Evolutionary conservation across 2,329 filamentous ascomycete species (phyloP).

Genomic region (Fusarium coffeatum): DNA sequence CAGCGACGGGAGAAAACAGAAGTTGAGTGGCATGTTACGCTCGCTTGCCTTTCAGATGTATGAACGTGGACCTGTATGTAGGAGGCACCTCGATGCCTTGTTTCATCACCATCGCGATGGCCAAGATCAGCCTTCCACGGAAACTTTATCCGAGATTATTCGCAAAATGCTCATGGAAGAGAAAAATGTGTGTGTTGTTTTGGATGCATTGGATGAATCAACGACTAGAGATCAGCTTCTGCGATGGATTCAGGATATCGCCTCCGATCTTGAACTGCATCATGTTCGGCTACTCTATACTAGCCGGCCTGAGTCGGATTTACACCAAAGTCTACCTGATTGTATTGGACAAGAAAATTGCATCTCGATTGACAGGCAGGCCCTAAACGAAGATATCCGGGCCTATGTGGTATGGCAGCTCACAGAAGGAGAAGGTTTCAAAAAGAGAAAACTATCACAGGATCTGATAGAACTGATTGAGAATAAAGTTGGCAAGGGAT

Average conservation of each 20-base stretch:
- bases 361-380: constrained; percentile 27
- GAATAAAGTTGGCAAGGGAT: constrained; percentile 29
- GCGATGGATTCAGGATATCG: background rate
- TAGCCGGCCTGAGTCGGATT: constrained; percentile 38
- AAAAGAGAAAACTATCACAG: constrained; percentile 24
- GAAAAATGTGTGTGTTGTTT: background rate
- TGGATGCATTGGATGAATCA: background rate
- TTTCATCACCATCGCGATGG: background rate
- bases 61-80: background rate
- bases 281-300: constrained; percentile 31
- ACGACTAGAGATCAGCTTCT: background rate
- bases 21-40: background rate
- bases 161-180: background rate
- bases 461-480: constrained; percentile 8
- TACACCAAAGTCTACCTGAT: background rate
- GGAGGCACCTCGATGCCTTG: background rate
- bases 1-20: background rate
- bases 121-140: background rate
- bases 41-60: background rate
- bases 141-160: background rate
- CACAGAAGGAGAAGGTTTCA: constrained; percentile 30
- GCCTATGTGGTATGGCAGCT: constrained; percentile 23
- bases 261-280: background rate
- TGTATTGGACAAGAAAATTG: constrained; percentile 31
- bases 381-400: constrained; percentile 31